These are phyloP conservation scores for Nannochloropsis salina DNA, from an alignment of 108 stramenopile genomes.

Conservation along the genomic window DNA sequence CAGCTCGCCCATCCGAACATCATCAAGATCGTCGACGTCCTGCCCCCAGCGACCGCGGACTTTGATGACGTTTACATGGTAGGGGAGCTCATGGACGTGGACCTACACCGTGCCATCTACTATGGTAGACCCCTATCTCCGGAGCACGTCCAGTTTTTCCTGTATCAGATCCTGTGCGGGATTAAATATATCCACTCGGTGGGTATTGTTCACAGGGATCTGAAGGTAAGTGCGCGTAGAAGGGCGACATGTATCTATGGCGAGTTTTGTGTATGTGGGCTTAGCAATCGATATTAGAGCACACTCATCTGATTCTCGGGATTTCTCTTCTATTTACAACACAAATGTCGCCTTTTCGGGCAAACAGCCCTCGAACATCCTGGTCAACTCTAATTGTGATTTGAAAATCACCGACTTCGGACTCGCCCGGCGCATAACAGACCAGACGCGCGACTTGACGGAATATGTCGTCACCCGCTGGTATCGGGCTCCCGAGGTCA, in stretches of 20 bases:
- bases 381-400: slow-evolving; percentile 80
- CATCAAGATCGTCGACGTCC: slow-evolving; percentile 40
- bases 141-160: slow-evolving; percentile 60
- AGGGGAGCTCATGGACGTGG: slow-evolving; percentile 89
- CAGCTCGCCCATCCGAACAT: slow-evolving; percentile 62
- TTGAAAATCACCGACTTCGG: slow-evolving; percentile 58
- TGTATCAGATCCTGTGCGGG: slow-evolving; percentile 62
- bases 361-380: slow-evolving; percentile 76
- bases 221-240: slow-evolving; percentile 20
- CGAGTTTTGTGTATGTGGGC: not conserved
- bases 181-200: slow-evolving; percentile 61
- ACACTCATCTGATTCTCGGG: not conserved
- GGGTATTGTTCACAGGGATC: slow-evolving; percentile 46
- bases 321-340: not conserved
- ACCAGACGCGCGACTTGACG: slow-evolving; percentile 62
- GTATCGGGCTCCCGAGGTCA: slow-evolving; percentile 95
- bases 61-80: slow-evolving; percentile 94
- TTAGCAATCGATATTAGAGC: not conserved
- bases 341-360: slow-evolving; percentile 52
- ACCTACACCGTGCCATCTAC: slow-evolving; percentile 61
- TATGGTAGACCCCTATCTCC: slow-evolving; percentile 57
- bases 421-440: slow-evolving; percentile 50
- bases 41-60: slow-evolving; percentile 53
- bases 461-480: slow-evolving; percentile 98
- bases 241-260: not conserved